Percentiles rank a stretch among this genome's conserved stretches.
Evolutionary conservation across 345 rosid genomes (phyloP).

Genomic region (Cardamine occulta): DNA sequence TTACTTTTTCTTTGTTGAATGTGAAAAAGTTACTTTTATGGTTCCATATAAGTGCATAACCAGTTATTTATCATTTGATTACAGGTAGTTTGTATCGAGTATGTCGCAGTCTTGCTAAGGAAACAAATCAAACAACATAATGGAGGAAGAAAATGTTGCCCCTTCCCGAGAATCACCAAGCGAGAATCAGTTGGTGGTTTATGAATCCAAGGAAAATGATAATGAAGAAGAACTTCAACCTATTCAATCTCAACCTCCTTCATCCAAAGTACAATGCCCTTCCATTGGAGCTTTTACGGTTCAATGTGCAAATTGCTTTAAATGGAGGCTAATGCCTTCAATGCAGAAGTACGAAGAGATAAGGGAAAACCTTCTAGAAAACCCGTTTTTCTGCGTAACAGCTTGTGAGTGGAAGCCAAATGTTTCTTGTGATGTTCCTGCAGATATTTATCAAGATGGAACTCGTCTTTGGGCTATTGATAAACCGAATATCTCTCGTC

Average conservation of each 20-base stretch:
- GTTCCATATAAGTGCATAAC: background rate
- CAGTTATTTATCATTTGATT: background rate
- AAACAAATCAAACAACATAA: conserved; percentile 43
- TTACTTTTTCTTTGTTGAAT: background rate
- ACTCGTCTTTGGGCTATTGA: conserved; percentile 95
- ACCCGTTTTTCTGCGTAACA: conserved; percentile 70
- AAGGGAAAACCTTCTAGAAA: conserved; percentile 73
- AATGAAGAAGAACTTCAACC: conserved; percentile 37
- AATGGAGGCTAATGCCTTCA: conserved; percentile 93
- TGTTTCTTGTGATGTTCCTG: conserved; percentile 74
- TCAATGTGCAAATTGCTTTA: conserved; percentile 84
- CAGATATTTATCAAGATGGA: conserved; percentile 89
- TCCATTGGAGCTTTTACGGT: conserved; percentile 90
- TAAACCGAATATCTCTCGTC: conserved; percentile 85
- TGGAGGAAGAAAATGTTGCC: conserved; percentile 49
- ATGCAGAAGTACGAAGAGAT: conserved; percentile 90
- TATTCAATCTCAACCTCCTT: conserved; percentile 35
- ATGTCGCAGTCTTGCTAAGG: conserved; percentile 53
- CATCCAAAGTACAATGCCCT: conserved; percentile 55
- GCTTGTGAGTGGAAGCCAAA: conserved; percentile 83
- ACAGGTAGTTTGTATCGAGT: conserved; percentile 32
- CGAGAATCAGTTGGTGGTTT: conserved; percentile 67
- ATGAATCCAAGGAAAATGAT: conserved; percentile 54
- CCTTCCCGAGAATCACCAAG: conserved; percentile 33
- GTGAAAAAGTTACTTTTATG: background rate